Evolutionary conservation across 2,329 filamentous ascomycete genomes (phyloP).

Genomic region (Diplocarpon rosae): DNA sequence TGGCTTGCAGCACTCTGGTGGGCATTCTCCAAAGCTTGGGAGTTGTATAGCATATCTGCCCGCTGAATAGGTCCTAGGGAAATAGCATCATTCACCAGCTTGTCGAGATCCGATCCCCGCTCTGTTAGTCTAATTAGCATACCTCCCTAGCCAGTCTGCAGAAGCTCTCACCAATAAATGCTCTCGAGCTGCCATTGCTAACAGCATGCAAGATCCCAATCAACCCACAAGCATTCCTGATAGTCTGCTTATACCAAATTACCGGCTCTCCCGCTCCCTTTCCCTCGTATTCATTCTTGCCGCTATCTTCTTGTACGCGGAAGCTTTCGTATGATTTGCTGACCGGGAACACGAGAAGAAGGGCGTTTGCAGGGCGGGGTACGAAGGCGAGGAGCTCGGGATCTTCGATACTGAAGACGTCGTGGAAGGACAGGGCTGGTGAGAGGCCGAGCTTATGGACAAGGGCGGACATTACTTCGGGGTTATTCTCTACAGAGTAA

Average conservation of each 20-base stretch:
- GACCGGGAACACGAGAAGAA: constrained; percentile 89
- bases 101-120: constrained; percentile 36
- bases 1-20: constrained; percentile 77
- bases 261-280: constrained; percentile 63
- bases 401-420: constrained; percentile 87
- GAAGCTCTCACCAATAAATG: constrained; percentile 74
- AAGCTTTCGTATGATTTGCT: constrained; percentile 70
- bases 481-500: constrained; percentile 52
- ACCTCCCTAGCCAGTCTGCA: neutral
- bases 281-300: constrained; percentile 52
- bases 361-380: constrained; percentile 76
- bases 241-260: constrained; percentile 92
- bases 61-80: constrained; percentile 56
- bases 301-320: constrained; percentile 62
- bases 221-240: constrained; percentile 85
- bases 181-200: constrained; percentile 65
- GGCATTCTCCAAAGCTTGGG: constrained; percentile 63
- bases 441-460: constrained; percentile 78
- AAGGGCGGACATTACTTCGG: constrained; percentile 76
- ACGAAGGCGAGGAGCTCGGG: constrained; percentile 79
- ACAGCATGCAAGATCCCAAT: constrained; percentile 82
- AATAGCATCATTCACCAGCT: constrained; percentile 58
- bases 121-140: constrained; percentile 8
- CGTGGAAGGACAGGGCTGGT: constrained; percentile 66
- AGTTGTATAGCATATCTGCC: constrained; percentile 68